Base-by-base conservation (phyloP, 192 early-diverging fungal genomes). In the Backusella australiensis region DNA sequence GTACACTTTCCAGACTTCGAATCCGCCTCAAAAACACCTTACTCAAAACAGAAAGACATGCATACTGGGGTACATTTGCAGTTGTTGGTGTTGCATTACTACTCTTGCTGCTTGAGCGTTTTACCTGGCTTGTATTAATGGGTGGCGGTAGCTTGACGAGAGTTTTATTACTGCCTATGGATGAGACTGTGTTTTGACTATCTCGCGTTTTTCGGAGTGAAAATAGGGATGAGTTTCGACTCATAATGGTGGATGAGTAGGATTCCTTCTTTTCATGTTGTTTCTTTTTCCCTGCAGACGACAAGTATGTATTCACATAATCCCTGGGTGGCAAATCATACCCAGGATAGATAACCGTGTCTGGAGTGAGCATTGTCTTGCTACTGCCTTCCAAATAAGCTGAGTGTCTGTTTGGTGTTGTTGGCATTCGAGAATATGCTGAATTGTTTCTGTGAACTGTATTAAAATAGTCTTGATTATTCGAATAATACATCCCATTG, bases 1-100 rank as follows among this genome's bases (percentile, higher is more conserved):
- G 75, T 21, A 81, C 80, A 70, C 71, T 71, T 34, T 81, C 75
- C 9, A 81, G 41, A 19, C 67, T 72, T 38, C 36, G 34, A 26
- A 81, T 77, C 3, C 72, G 72, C 6, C 12, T 34, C 3, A 77
- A 29, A 71, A 81, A 81, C 1, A 46, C 52, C 17, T 34, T 68
- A 3, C 72, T 68, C 9, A 81, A 34, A 12, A 66, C 52, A 19
- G 80, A 81, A 0, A 81, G 41, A 32, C 73, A 53, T 39, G 71
- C 34, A 41, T 81, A 69, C 17, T 70, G 34, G 42, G 63, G 23
- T 34, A 15, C 9, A 6, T 7, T n/a, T 32, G 6, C 29, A 15
- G 66, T 67, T 7, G 66, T 67, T 6, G 34, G 38, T 69, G 21
- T 69, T n/a, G 6, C 9, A 41, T 21, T 35, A 8, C 35, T 12